phyloP scores from a whole-genome alignment of 257 asterid genomes.

The Perilla frutescens region DNA sequence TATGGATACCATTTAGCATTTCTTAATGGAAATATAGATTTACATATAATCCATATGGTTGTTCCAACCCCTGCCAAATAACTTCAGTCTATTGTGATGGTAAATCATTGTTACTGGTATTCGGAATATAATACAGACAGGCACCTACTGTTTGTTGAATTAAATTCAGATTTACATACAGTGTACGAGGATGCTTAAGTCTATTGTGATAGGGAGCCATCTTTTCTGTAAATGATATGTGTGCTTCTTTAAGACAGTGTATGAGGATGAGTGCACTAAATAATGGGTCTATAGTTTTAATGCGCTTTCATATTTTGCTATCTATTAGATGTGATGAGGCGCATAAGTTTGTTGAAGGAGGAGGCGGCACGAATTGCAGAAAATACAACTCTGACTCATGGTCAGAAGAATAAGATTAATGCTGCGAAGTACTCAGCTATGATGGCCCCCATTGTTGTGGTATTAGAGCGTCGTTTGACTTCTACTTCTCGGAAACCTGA shows the following conservation, averaged over 20 bases:
- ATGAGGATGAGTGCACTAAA: slow-evolving; percentile 25
- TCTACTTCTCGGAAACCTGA: slow-evolving; percentile 93
- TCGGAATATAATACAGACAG: slow-evolving; percentile 18
- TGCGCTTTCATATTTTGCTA: slow-evolving; percentile 33
- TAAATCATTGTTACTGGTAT: slow-evolving; percentile 15
- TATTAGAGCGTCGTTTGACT: slow-evolving; percentile 92
- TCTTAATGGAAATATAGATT: slow-evolving; percentile 24
- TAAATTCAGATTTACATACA: slow-evolving; percentile 20
- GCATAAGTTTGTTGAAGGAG: slow-evolving; percentile 92
- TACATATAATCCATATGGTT: slow-evolving; percentile 16
- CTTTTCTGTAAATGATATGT: slow-evolving; percentile 24
- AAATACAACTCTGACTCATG: slow-evolving; percentile 76
- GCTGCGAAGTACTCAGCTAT: slow-evolving; percentile 97
- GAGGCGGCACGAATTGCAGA: slow-evolving; percentile 92
- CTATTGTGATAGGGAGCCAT: slow-evolving; percentile 28
- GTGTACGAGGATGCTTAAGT: slow-evolving; percentile 15
- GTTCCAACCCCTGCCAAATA: slow-evolving; percentile 21
- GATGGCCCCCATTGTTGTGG: slow-evolving; percentile 98
- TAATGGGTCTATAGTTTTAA: slow-evolving; percentile 24
- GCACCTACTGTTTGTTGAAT: slow-evolving; percentile 16
- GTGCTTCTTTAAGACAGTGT: slow-evolving; percentile 21
- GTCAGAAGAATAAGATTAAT: slow-evolving; percentile 90
- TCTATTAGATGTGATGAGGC: slow-evolving; percentile 87
- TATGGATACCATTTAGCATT: slow-evolving; percentile 11
- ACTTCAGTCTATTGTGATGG: slow-evolving; percentile 30